Percentiles rank a stretch among this genome's conserved stretches.
Evolutionary conservation across 2,329 filamentous ascomycete genomes (phyloP).

Genomic region (Aspergillus sp.): DNA sequence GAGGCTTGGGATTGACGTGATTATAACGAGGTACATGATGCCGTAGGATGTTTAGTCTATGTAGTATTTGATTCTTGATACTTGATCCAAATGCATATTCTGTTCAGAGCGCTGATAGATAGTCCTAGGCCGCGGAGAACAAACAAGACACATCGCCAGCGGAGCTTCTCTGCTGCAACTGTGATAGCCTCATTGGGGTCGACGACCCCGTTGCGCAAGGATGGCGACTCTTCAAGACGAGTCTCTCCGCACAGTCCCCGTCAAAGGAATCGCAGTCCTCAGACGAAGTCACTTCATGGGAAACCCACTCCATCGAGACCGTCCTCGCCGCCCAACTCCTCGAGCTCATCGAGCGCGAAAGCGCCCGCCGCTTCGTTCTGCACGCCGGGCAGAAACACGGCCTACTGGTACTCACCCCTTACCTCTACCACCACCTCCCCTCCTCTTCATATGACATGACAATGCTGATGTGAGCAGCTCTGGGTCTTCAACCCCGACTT

Average conservation of each 20-base stretch:
- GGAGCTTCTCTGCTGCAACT: constrained; percentile 31
- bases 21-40: constrained; percentile 37
- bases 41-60: neutral
- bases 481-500: constrained; percentile 64
- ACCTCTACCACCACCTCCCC: constrained; percentile 1
- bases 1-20: constrained; percentile 32
- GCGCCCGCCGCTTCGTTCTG: constrained; percentile 56
- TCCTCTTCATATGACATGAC: too few species aligned
- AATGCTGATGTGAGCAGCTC: constrained; percentile 32
- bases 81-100: neutral
- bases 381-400: constrained; percentile 35
- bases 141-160: constrained; percentile 29
- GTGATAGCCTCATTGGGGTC: constrained; percentile 32
- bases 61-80: neutral
- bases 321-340: constrained; percentile 57
- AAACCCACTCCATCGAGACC: constrained; percentile 34
- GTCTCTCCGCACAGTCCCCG: constrained; percentile 27
- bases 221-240: constrained; percentile 52
- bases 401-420: constrained; percentile 42
- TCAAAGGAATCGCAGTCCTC: constrained; percentile 32
- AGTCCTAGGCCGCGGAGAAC: constrained; percentile 25
- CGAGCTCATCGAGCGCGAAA: constrained; percentile 55
- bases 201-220: constrained; percentile 45
- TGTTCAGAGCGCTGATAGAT: neutral
- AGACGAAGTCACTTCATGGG: constrained; percentile 21